These are phyloP conservation scores for Schrenkiella parvula DNA, from an alignment of 345 rosid species.

Conservation along the genomic window DNA sequence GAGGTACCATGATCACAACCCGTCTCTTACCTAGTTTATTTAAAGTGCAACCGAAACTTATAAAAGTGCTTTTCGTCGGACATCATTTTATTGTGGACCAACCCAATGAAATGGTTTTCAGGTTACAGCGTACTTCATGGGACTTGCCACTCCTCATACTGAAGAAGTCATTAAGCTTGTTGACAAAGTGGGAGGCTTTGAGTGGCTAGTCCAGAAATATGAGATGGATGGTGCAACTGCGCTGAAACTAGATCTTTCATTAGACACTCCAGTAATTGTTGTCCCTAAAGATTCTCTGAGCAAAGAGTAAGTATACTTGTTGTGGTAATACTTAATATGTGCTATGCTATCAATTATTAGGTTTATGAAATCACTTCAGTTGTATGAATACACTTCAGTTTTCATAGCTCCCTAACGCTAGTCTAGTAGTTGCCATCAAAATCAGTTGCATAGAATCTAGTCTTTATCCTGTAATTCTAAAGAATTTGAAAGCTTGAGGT, in stretches of 20 bases:
- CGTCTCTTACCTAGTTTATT: conserved; percentile 2
- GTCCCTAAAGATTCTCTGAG: conserved; percentile 83
- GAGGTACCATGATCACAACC: conserved; percentile 57
- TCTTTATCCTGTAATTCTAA: not conserved
- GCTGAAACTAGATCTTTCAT: conserved; percentile 87
- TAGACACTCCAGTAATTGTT: conserved; percentile 88
- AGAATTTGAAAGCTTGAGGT: conserved; percentile 14
- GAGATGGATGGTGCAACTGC: conserved; percentile 97
- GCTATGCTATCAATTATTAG: conserved; percentile 2
- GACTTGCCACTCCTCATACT: conserved; percentile 84
- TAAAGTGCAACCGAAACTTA: not conserved
- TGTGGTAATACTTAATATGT: conserved; percentile 4
- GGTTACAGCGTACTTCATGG: conserved; percentile 92
- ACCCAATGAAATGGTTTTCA: conserved; percentile 36
- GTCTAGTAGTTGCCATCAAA: conserved; percentile 8
- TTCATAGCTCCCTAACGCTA: conserved; percentile 6
- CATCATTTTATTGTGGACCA: conserved; percentile 15
- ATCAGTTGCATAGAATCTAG: not conserved
- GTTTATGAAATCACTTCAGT: not conserved
- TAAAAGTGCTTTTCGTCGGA: not conserved
- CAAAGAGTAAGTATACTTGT: conserved; percentile 62
- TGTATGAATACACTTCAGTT: not conserved
- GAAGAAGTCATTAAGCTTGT: conserved; percentile 96
- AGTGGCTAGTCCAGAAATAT: conserved; percentile 92
- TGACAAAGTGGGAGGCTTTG: conserved; percentile 97